These are phyloP conservation scores for Venturia carpophila DNA, from an alignment of 2,329 filamentous ascomycete species.

Conservation along the genomic window DNA sequence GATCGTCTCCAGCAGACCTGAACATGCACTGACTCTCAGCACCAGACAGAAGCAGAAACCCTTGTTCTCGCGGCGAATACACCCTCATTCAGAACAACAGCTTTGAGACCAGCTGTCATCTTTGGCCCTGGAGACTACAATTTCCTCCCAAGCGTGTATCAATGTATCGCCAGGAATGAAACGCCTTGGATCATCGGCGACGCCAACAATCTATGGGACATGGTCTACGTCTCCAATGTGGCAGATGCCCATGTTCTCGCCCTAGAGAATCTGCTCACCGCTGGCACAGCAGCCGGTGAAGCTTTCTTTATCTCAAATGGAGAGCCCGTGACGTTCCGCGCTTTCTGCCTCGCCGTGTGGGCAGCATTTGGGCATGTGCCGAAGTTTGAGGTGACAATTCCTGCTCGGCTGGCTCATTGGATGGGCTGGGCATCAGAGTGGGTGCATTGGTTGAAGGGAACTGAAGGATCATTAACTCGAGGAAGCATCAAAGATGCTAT, in stretches of 20 bases:
- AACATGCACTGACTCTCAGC: neutral
- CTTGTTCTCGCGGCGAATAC: slow-evolving; percentile 69
- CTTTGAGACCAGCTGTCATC: slow-evolving; percentile 80
- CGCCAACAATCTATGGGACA: slow-evolving; percentile 63
- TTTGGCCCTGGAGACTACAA: slow-evolving; percentile 85
- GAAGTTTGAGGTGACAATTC: slow-evolving; percentile 41
- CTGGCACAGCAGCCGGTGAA: slow-evolving; percentile 58
- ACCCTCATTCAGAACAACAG: slow-evolving; percentile 62
- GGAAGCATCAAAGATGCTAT: slow-evolving; percentile 50
- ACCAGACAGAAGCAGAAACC: slow-evolving; percentile 67
- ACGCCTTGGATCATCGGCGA: slow-evolving; percentile 74
- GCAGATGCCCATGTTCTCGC: slow-evolving; percentile 79
- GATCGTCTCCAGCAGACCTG: neutral
- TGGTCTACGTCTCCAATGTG: slow-evolving; percentile 61
- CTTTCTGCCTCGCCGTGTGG: slow-evolving; percentile 76
- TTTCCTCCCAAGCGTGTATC: slow-evolving; percentile 63
- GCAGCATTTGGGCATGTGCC: slow-evolving; percentile 49
- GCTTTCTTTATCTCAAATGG: slow-evolving; percentile 89
- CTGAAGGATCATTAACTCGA: slow-evolving; percentile 41
- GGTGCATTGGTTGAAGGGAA: slow-evolving; percentile 30
- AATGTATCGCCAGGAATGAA: slow-evolving; percentile 59
- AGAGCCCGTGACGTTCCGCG: slow-evolving; percentile 83
- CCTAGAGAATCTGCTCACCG: slow-evolving; percentile 60
- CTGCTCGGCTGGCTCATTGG: slow-evolving; percentile 40
- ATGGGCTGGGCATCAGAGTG: slow-evolving; percentile 38